Conservation (phyloP, 2,329 filamentous ascomycete genomes). For the Aspergillus fumigatiaffinis region DNA sequence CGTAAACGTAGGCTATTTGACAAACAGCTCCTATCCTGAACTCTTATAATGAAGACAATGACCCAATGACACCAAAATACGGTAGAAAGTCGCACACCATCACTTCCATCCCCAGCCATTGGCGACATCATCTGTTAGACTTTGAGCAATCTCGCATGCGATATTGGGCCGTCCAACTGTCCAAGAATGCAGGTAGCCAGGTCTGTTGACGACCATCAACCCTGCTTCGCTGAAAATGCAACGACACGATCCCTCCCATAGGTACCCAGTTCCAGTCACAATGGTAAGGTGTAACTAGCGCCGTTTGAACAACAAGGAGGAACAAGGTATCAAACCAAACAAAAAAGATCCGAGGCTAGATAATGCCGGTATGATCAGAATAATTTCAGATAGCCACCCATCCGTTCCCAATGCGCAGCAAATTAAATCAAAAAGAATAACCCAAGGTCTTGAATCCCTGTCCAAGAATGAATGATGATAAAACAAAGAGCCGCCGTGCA, state of each 20-base stretch:
- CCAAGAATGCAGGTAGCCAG: not conserved
- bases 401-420: not conserved
- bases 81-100: not conserved
- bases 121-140: not conserved
- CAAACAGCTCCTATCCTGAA: not conserved
- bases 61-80: not conserved
- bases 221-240: constrained; percentile 19
- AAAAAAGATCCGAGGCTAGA: not conserved
- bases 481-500: constrained; percentile 7
- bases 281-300: constrained; percentile 7
- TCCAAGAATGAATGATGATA: not conserved
- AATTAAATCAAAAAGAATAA: not conserved
- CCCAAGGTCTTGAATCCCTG: not conserved
- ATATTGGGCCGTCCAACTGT: not conserved
- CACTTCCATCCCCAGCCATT: not conserved
- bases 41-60: not conserved
- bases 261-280: constrained; percentile 3
- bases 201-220: constrained; percentile 6
- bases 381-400: not conserved
- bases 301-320: constrained; percentile 4
- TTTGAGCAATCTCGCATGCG: not conserved
- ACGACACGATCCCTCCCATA: constrained; percentile 15
- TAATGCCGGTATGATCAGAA: not conserved
- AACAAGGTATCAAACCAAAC: constrained; percentile 1
- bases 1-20: not conserved